Evolutionary conservation across 345 rosid species (phyloP), one percentile per base, ranked within the genome.

Genomic region (Ceriops tagal): DNA sequence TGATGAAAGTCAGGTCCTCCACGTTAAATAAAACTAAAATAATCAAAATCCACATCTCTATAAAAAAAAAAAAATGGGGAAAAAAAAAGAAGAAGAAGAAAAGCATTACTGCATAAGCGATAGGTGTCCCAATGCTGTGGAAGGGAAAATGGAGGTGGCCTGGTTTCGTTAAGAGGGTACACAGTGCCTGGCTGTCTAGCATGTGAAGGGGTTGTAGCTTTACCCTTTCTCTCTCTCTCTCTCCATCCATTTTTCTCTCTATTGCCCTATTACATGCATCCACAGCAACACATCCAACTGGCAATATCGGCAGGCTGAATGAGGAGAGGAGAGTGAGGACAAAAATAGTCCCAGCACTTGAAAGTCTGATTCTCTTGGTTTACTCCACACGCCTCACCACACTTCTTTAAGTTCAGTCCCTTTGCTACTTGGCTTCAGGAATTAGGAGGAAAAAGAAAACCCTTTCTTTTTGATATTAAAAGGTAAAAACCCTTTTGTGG

Each of bases 131-230:
- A 66, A 28, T 66, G 67, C 43, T 56, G 73, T 20, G 76, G 76
- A 78, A 75, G 82, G 64, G 77, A 70, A 76, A 75, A 68, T 76
- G 84, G 82, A 75, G 20, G 75, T 68, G 85, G 75, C 76, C 79
- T 65, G 57, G 81, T 85, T 83, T 82, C 71, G 83, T 74, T 35
- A 83, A 77, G 81, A 72, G 78, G 67, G 81, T 74, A 78, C 86
- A 64, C 75, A 58, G 78, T 79, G 92, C 85, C 85, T 79, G 68
- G 89, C 88, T 83, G 92, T 83, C 89, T 63, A 72, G 77, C 89
- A 85, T 82, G 92, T 87, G 89, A 73, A 75, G 69, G 5, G 43
- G 72, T 62, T 70, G 76, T 74, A 77, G 71, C 70, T 75, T 53
- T 62, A 59, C 56, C 26, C 26, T 58, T 53, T 74, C 71, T 71